Conservation (phyloP, 345 rosid species). For the Moricandia arvensis region DNA sequence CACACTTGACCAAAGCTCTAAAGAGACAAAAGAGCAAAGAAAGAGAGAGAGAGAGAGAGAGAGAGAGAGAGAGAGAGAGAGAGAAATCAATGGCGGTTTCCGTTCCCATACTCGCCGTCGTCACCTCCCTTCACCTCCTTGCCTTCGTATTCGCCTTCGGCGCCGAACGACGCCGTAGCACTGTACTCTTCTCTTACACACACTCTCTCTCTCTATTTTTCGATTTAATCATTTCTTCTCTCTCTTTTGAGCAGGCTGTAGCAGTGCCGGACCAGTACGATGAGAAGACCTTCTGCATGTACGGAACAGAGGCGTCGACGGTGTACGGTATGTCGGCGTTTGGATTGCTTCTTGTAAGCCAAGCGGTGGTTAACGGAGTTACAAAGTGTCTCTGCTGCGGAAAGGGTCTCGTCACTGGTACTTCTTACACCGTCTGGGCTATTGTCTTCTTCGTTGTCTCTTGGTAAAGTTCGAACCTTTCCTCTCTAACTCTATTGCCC, state of each 20-base stretch:
- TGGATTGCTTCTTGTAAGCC: conserved; percentile 71
- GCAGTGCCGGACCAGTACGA: conserved; percentile 74
- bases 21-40: conserved; percentile 20
- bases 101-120: conserved; percentile 51
- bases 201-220: not conserved
- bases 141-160: conserved; percentile 95
- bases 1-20: conserved; percentile 19
- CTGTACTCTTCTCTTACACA: conserved; percentile 42
- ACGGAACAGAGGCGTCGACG: conserved; percentile 76
- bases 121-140: conserved; percentile 71
- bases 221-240: not conserved
- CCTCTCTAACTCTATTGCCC: not conserved
- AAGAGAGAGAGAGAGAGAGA: not conserved
- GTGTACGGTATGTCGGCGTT: conserved; percentile 83
- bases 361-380: conserved; percentile 62
- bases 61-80: not conserved
- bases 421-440: conserved; percentile 57
- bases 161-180: conserved; percentile 95
- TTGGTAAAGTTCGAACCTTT: conserved; percentile 50
- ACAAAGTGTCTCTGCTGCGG: conserved; percentile 90
- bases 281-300: conserved; percentile 65
- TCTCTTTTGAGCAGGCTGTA: conserved; percentile 48
- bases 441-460: conserved; percentile 79
- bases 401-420: conserved; percentile 67
- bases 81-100: conserved; percentile 62